Base-by-base conservation (phyloP, 768 basidiomycete species). In the Termitomyces sp. region DNA sequence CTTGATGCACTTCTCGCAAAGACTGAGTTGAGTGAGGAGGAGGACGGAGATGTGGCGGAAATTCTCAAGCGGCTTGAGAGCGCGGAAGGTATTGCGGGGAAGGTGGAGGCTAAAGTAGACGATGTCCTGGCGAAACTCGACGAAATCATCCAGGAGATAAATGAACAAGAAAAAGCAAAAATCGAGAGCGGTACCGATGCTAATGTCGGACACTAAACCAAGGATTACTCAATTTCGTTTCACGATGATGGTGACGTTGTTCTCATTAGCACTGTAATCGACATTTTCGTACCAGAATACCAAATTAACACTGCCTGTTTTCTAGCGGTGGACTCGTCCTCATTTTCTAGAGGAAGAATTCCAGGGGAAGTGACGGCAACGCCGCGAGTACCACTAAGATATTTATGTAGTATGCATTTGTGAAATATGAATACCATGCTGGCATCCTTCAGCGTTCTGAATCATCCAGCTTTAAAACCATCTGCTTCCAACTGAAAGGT, bases 21-120 rank as follows among this genome's bases (percentile, higher is more conserved):
- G 50, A 63, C 68, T 40, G 62, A 64, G 6, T 58, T 66, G 44
- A 68, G 62, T 49, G 69, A 67, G 44, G 66, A 65, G 22, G 76
- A 77, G 26, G 83, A 82, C 33, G 66, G 65, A 22, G 75, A 78
- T 56, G 68, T 87, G 50, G 68, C 68, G 14, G 82, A 84, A 66
- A 68, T 90, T 43, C 70, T 90, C 46, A 70, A 71, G 45, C 77
- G 74, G 44, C 71, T 92, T 43, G 81, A 87, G 32, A 67, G 68
- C 18, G 87, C 87, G 6, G 77, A 85, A 61, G 76, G 75, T 33
- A 65, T 90, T 61, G 89, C 88, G 3, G 66, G 73, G 33, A 84
- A 77, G 2, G 76, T 92, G 47, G 90, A 91, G 65, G 67, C 67
- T 57, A 81, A 79, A 61, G 71, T 92, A 43, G 87, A 92, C 65